Conservation (phyloP, 441 rosid genomes). For the Theobroma grandiflorum region DNA sequence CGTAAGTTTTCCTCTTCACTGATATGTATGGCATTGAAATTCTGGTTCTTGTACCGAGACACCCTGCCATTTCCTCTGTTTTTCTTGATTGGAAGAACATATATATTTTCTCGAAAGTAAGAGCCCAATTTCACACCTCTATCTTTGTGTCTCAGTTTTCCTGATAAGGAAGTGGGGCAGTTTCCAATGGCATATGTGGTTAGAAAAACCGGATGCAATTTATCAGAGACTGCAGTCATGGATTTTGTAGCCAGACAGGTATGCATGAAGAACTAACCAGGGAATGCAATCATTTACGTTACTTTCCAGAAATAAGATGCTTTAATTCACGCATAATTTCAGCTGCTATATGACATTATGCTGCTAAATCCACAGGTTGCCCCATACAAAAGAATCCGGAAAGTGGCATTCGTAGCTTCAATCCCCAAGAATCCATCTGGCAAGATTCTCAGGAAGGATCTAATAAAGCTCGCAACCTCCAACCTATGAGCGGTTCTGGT, state of each 20-base stretch:
- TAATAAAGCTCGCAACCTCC: constrained; percentile 76
- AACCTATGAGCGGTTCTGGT: constrained; percentile 55
- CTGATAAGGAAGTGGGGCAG: constrained; percentile 86
- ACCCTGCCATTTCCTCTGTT: background rate
- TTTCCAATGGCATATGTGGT: constrained; percentile 88
- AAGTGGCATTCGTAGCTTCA: constrained; percentile 67
- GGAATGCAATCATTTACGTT: background rate
- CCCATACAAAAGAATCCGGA: constrained; percentile 82
- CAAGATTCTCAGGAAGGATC: constrained; percentile 91
- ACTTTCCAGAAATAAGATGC: background rate
- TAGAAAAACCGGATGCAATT: constrained; percentile 56
- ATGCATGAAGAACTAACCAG: background rate
- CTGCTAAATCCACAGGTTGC: constrained; percentile 60
- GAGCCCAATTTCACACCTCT: background rate
- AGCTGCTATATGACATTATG: background rate
- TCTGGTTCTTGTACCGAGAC: background rate
- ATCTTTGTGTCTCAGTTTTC: constrained; percentile 58
- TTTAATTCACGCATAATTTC: background rate
- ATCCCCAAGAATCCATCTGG: constrained; percentile 94
- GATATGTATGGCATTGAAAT: background rate
- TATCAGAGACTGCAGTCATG: constrained; percentile 61
- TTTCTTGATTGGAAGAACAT: background rate
- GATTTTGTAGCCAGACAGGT: constrained; percentile 75
- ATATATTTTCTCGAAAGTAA: background rate
- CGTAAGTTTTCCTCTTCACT: constrained; percentile 52